Conservation (phyloP, 2,329 filamentous ascomycete genomes). For the Didymella keratinophila region DNA sequence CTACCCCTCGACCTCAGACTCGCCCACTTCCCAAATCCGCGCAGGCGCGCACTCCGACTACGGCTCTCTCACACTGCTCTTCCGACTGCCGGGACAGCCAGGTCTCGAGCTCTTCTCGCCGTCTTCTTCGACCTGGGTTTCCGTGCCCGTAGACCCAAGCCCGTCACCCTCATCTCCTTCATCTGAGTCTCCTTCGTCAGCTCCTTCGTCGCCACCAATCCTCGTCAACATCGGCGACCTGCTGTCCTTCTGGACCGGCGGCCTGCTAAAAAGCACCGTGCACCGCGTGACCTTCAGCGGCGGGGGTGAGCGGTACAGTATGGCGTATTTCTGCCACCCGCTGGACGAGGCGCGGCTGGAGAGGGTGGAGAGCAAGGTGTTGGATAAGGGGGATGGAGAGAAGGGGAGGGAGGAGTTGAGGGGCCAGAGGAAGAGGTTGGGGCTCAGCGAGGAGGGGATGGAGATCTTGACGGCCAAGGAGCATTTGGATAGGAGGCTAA, state of each 20-base stretch:
- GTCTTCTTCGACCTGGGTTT: slow-evolving; percentile 52
- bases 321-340: slow-evolving; percentile 71
- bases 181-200: too few relatives aligned
- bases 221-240: slow-evolving; percentile 75
- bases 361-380: slow-evolving; percentile 62
- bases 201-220: slow-evolving; percentile 59
- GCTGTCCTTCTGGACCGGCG: slow-evolving; percentile 88
- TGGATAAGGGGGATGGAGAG: slow-evolving; percentile 51
- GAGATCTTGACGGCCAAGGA: slow-evolving; percentile 64
- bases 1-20: slow-evolving; percentile 42
- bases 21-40: slow-evolving; percentile 60
- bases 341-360: slow-evolving; percentile 63
- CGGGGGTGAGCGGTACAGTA: slow-evolving; percentile 61
- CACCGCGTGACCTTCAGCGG: slow-evolving; percentile 80
- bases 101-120: slow-evolving; percentile 82
- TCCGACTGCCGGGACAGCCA: slow-evolving; percentile 83
- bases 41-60: slow-evolving; percentile 95
- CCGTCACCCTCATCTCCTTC: too few relatives aligned
- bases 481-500: slow-evolving; percentile 65
- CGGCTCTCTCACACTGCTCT: slow-evolving; percentile 73
- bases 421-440: slow-evolving; percentile 53
- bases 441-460: slow-evolving; percentile 48
- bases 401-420: slow-evolving; percentile 42
- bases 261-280: slow-evolving; percentile 84
- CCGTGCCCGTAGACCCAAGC: slow-evolving; percentile 55